Conservation (phyloP, 768 basidiomycete species). For the Hortiboletus campestris region DNA sequence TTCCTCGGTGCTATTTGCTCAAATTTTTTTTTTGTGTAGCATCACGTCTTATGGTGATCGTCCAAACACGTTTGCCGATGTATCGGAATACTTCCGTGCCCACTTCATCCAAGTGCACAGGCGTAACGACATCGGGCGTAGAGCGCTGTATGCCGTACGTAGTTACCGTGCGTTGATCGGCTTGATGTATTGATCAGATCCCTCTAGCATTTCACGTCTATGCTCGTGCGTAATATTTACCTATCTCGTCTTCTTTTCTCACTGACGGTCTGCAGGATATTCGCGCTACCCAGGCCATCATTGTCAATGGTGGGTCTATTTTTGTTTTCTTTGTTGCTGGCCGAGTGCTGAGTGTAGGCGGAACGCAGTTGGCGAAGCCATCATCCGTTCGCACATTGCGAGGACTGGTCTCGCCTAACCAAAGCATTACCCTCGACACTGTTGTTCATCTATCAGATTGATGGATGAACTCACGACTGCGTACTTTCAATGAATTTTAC, state of each 20-base stretch:
- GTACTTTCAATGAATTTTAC: slow-evolving; percentile 9
- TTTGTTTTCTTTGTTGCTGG: background rate
- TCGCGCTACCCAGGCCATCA: slow-evolving; percentile 63
- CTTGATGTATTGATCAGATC: slow-evolving; percentile 8
- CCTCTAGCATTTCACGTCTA: slow-evolving; percentile 64
- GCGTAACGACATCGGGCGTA: slow-evolving; percentile 56
- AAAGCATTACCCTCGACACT: background rate
- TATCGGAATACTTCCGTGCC: slow-evolving; percentile 78
- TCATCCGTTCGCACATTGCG: slow-evolving; percentile 63
- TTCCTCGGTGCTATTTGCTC: background rate
- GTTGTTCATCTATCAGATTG: slow-evolving; percentile 5
- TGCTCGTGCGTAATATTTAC: slow-evolving; percentile 47
- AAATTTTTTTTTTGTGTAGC: slow-evolving; percentile 34
- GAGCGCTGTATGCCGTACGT: slow-evolving; percentile 66
- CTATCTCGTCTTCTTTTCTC: background rate
- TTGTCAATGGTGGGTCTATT: slow-evolving; percentile 51
- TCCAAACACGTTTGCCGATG: slow-evolving; percentile 66
- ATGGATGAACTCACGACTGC: slow-evolving; percentile 12
- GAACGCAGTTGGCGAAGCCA: slow-evolving; percentile 57
- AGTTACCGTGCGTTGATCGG: background rate
- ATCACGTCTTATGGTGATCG: slow-evolving; percentile 78
- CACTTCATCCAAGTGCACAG: slow-evolving; percentile 78
- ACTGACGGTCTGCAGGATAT: slow-evolving; percentile 47
- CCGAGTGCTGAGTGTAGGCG: slow-evolving; percentile 2
- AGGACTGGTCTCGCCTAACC: slow-evolving; percentile 44